Evolutionary conservation across 1,284 basidiomycete genomes (phyloP).

Genomic region (Rhizoctonia solani): DNA sequence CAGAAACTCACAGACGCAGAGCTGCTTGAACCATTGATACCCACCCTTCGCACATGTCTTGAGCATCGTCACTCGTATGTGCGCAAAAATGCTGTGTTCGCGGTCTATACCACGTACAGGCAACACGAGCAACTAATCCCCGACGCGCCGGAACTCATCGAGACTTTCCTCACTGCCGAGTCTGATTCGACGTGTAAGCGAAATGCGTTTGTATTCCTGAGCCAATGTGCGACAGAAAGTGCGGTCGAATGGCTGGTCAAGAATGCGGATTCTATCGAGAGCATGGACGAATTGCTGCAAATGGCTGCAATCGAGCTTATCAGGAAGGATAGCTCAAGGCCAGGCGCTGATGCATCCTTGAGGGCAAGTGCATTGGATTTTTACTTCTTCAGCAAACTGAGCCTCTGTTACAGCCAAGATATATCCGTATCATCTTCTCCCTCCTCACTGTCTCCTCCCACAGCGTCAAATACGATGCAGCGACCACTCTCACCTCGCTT

Average conservation of each 20-base stretch:
- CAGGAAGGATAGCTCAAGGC: slow-evolving; percentile 81
- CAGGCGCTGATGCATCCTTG: slow-evolving; percentile 65
- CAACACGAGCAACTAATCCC: slow-evolving; percentile 94
- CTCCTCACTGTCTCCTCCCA: slow-evolving; percentile 90
- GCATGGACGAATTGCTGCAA: slow-evolving; percentile 93
- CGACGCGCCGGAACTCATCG: slow-evolving; percentile 95
- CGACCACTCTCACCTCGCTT: slow-evolving; percentile 90
- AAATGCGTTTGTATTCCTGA: slow-evolving; percentile 95
- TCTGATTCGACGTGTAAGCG: slow-evolving; percentile 96
- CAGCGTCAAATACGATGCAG: slow-evolving; percentile 98
- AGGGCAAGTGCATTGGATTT: slow-evolving; percentile 55
- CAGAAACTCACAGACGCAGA: slow-evolving; percentile 96
- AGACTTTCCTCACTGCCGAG: slow-evolving; percentile 97
- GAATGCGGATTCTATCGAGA: slow-evolving; percentile 82
- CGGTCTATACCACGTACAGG: slow-evolving; percentile 92
- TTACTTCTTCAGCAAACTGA: slow-evolving; percentile 33
- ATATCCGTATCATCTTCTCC: slow-evolving; percentile 94
- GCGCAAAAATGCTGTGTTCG: slow-evolving; percentile 98
- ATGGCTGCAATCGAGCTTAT: slow-evolving; percentile 97
- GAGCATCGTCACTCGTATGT: slow-evolving; percentile 99
- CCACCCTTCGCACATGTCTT: slow-evolving; percentile 90
- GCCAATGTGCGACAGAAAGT: slow-evolving; percentile 84
- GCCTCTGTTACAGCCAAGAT: slow-evolving; percentile 64
- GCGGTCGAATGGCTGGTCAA: slow-evolving; percentile 91
- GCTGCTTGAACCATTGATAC: slow-evolving; percentile 93